phyloP scores from a whole-genome alignment of 768 basidiomycete genomes.

The Leccinum rimulosum region DNA sequence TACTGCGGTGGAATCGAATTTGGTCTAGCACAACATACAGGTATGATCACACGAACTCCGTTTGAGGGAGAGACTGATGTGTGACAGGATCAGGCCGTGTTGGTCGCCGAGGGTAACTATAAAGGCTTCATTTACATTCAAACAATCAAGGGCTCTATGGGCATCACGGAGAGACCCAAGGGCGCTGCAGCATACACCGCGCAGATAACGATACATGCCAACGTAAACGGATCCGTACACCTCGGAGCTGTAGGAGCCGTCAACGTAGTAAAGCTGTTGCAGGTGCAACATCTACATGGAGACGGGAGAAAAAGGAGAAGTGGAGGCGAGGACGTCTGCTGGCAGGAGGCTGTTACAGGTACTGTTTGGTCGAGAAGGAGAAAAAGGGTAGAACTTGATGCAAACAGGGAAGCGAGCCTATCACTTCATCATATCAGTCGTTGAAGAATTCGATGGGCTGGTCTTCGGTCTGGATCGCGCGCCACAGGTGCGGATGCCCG shows the following conservation, averaged over 20 bases:
- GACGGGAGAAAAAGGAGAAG: background rate
- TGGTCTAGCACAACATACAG: background rate
- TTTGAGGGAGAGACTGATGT: background rate
- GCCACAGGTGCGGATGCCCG: conserved; percentile 54
- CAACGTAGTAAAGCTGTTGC: background rate
- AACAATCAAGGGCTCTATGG: conserved; percentile 2
- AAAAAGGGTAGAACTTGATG: background rate
- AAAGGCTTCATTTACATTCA: background rate
- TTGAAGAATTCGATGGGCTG: conserved; percentile 46
- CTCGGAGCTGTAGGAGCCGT: conserved; percentile 9
- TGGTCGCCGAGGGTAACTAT: conserved; percentile 4
- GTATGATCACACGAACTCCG: background rate
- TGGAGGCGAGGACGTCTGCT: conserved; percentile 4
- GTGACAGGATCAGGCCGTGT: background rate
- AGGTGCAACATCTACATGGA: conserved; percentile 9
- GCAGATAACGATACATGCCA: background rate
- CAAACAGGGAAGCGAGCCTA: background rate
- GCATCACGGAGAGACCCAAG: background rate
- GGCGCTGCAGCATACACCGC: conserved; percentile 2
- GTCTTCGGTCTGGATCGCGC: conserved; percentile 59
- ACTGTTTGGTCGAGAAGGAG: conserved; percentile 17
- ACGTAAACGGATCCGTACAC: conserved; percentile 8
- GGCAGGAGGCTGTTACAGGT: conserved; percentile 16
- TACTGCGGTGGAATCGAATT: background rate
- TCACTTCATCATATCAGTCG: conserved; percentile 12